These are phyloP conservation scores for Martensiomyces pterosporus DNA, from an alignment of 192 early-diverging fungal genomes.

Conservation along the genomic window DNA sequence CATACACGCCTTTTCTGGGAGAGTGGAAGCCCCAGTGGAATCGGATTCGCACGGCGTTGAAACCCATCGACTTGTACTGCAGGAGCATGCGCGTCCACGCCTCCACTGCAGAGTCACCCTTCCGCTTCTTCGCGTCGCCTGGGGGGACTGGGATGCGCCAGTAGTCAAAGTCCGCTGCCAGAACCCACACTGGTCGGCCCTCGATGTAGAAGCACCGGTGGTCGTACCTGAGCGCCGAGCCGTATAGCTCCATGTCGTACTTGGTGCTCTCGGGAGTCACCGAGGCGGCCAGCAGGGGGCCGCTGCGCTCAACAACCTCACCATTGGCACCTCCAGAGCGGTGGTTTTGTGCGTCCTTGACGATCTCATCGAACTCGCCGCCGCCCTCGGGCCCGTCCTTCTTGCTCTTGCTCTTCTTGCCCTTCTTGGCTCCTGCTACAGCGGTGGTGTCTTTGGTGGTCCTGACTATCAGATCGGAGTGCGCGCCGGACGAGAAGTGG, in stretches of 20 bases:
- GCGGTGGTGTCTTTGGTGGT: not conserved
- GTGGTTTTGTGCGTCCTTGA: constrained; percentile 30
- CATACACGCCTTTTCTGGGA: constrained; percentile 65
- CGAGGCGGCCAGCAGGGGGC: constrained; percentile 27
- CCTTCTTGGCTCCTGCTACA: not conserved
- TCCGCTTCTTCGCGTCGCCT: constrained; percentile 4
- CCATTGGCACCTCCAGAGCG: constrained; percentile 26
- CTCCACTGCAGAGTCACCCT: constrained; percentile 3
- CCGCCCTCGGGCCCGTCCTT: constrained; percentile 6
- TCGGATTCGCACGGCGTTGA: constrained; percentile 80
- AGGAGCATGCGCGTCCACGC: constrained; percentile 65
- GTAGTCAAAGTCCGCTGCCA: constrained; percentile 83
- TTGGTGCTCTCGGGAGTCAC: constrained; percentile 34
- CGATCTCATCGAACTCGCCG: constrained; percentile 30
- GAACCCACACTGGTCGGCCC: constrained; percentile 61
- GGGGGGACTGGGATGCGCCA: constrained; percentile 70
- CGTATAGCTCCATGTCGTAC: constrained; percentile 40
- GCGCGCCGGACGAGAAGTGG: constrained; percentile 44
- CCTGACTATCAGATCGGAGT: constrained; percentile 25
- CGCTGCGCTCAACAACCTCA: constrained; percentile 36
- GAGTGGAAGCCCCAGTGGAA: constrained; percentile 90
- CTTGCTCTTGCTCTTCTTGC: constrained; percentile 6
- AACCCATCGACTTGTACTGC: constrained; percentile 67
- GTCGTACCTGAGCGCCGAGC: constrained; percentile 48
- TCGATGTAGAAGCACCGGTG: constrained; percentile 63